phyloP scores from a whole-genome alignment of 2,329 filamentous ascomycete genomes.

The Monosporascus sp. region DNA sequence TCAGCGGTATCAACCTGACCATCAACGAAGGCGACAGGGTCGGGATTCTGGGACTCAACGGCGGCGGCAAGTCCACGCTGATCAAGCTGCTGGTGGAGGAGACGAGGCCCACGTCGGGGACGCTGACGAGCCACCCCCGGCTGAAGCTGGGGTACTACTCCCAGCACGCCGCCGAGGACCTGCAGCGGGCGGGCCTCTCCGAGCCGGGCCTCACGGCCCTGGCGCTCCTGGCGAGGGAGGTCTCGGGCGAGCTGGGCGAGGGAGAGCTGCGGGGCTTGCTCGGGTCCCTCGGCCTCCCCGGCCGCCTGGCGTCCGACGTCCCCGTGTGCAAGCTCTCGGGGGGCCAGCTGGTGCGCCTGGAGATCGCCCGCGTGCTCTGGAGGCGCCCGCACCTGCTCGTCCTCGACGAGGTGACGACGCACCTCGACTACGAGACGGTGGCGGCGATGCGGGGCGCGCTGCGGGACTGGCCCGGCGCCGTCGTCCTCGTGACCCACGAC shows the following conservation, averaged over 20 bases:
- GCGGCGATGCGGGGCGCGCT: conserved; percentile 64
- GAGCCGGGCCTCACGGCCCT: conserved; percentile 59
- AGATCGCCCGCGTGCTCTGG: conserved; percentile 66
- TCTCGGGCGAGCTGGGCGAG: conserved; percentile 51
- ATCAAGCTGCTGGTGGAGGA: conserved; percentile 64
- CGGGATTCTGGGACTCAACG: conserved; percentile 74
- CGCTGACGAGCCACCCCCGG: conserved; percentile 60
- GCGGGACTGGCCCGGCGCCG: conserved; percentile 64
- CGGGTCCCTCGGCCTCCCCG: conserved; percentile 63
- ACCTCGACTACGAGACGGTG: conserved; percentile 79
- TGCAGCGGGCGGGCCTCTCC: conserved; percentile 49
- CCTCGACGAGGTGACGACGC: conserved; percentile 78
- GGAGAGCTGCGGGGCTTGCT: conserved; percentile 63
- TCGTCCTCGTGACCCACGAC: conserved; percentile 76
- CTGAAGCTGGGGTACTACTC: conserved; percentile 72
- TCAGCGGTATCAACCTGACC: conserved; percentile 62
- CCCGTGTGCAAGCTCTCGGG: conserved; percentile 70
- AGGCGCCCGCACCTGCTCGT: conserved; percentile 65
- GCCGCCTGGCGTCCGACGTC: conserved; percentile 66
- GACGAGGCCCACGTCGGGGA: conserved; percentile 54
- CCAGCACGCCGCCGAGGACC: conserved; percentile 68
- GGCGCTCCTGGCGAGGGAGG: conserved; percentile 52
- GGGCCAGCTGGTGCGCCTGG: conserved; percentile 65
- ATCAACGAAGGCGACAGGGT: conserved; percentile 70
- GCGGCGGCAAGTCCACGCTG: conserved; percentile 75